These are phyloP conservation scores for Ceratocystis huliohia DNA, from an alignment of 2,329 filamentous ascomycete species.

Conservation along the genomic window DNA sequence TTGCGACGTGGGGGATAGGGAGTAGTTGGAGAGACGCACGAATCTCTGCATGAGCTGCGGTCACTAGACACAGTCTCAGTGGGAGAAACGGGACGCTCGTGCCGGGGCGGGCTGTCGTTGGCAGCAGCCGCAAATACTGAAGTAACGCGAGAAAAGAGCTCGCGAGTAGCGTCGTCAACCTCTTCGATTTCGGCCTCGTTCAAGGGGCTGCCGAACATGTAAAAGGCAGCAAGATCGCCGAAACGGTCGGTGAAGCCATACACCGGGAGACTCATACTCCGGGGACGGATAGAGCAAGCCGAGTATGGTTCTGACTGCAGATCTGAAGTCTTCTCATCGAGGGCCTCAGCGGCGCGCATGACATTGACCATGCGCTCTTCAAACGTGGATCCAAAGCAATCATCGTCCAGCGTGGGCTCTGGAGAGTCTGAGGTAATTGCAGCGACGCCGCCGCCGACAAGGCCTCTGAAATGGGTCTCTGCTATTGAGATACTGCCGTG, in stretches of 20 bases:
- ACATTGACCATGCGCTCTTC: conserved; percentile 41
- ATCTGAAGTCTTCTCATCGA: conserved; percentile 43
- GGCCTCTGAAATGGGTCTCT: conserved; percentile 37
- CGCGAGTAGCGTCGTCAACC: conserved; percentile 10
- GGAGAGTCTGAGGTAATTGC: conserved; percentile 23
- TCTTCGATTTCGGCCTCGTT: conserved; percentile 10
- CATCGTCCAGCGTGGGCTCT: conserved; percentile 15
- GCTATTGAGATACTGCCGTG: conserved; percentile 39
- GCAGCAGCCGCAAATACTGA: conserved; percentile 14
- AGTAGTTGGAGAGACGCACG: conserved; percentile 20
- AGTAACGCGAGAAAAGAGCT: conserved; percentile 14
- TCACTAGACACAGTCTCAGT: conserved; percentile 22
- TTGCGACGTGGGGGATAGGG: conserved; percentile 17
- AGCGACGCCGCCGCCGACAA: conserved; percentile 38
- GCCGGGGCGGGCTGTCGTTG: conserved; percentile 1
- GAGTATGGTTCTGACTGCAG: conserved; percentile 42
- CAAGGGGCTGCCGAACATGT: conserved; percentile 33
- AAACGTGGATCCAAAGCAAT: conserved; percentile 18
- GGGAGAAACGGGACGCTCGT: conserved; percentile 18
- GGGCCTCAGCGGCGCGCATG: conserved; percentile 46
- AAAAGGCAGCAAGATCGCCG: conserved; percentile 36
- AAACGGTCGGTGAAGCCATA: conserved; percentile 34
- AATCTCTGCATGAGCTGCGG: conserved; percentile 19
- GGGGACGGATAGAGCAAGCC: conserved; percentile 28
- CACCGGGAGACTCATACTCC: conserved; percentile 40